A percentile compares a stretch with the other conserved stretches of the same genome.
These are phyloP conservation scores for Entonaema liquescens DNA, from an alignment of 495 filamentous ascomycete genomes.

Conservation along the genomic window DNA sequence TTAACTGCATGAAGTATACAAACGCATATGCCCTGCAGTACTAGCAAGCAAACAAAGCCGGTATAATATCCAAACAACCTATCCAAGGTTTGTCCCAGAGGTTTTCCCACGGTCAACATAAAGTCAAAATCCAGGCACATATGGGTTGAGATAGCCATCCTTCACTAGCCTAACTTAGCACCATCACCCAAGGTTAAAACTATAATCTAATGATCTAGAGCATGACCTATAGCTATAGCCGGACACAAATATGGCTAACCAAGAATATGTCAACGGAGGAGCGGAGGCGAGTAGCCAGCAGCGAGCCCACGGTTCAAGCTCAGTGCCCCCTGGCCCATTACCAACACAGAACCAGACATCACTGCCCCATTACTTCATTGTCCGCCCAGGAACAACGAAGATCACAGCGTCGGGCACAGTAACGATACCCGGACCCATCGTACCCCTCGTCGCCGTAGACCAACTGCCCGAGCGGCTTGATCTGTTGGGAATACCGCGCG, in stretches of 20 bases:
- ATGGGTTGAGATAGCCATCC: neutral
- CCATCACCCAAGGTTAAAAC: neutral
- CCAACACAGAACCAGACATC: constrained; percentile 11
- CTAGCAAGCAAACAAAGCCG: constrained; percentile 20
- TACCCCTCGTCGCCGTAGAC: constrained; percentile 57
- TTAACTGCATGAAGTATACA: constrained; percentile 1
- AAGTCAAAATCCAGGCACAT: constrained; percentile 5
- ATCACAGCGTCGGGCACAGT: constrained; percentile 27
- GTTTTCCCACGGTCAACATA: neutral
- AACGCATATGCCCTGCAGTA: constrained; percentile 5
- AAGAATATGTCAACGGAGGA: neutral
- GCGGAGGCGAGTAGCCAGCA: neutral
- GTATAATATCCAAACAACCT: constrained; percentile 15
- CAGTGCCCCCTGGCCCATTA: neutral
- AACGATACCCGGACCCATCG: constrained; percentile 44
- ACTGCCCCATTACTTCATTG: constrained; percentile 49
- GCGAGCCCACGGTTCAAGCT: neutral
- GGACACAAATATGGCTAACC: constrained; percentile 6
- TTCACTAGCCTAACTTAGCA: neutral
- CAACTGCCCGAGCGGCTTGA: constrained; percentile 55
- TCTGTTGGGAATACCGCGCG: constrained; percentile 50
- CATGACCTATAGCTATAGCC: neutral
- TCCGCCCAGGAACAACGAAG: constrained; percentile 41
- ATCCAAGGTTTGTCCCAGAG: neutral
- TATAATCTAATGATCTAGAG: neutral